Evolutionary conservation across 768 basidiomycete species (phyloP).

Genomic region (Leccinellum albellum): DNA sequence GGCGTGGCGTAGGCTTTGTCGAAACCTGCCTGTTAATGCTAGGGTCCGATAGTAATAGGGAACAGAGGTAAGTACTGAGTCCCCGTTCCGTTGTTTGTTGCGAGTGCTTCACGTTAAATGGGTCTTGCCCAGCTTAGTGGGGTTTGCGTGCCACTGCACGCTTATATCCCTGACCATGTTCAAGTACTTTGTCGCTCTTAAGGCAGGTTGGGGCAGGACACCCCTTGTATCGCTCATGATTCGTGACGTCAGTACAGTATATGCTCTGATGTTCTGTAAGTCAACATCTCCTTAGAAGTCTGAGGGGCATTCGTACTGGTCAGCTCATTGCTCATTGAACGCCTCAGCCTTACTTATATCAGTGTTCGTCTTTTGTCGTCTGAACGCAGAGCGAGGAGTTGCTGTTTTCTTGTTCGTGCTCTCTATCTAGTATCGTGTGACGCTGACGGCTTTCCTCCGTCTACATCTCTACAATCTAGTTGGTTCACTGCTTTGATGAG

Average conservation of each 20-base stretch:
- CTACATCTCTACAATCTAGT: background rate
- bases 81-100: background rate
- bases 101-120: background rate
- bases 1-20: background rate
- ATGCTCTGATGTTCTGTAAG: slow-evolving; percentile 10
- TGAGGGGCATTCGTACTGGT: background rate
- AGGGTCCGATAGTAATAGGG: background rate
- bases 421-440: background rate
- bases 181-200: slow-evolving; percentile 18
- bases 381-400: slow-evolving; percentile 1
- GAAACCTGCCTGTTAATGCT: background rate
- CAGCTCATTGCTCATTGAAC: background rate
- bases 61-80: background rate
- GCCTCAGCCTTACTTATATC: slow-evolving; percentile 3
- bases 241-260: slow-evolving; percentile 15
- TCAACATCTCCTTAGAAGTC: background rate
- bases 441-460: background rate
- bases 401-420: slow-evolving; percentile 12
- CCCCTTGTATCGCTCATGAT: slow-evolving; percentile 21
- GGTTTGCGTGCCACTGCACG: slow-evolving; percentile 6
- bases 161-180: slow-evolving; percentile 14
- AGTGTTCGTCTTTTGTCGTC: background rate
- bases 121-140: background rate
- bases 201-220: slow-evolving; percentile 14
- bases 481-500: slow-evolving; percentile 15